These are phyloP conservation scores for Fusarium nurragi DNA, from an alignment of 2,329 filamentous ascomycete genomes.

Conservation along the genomic window DNA sequence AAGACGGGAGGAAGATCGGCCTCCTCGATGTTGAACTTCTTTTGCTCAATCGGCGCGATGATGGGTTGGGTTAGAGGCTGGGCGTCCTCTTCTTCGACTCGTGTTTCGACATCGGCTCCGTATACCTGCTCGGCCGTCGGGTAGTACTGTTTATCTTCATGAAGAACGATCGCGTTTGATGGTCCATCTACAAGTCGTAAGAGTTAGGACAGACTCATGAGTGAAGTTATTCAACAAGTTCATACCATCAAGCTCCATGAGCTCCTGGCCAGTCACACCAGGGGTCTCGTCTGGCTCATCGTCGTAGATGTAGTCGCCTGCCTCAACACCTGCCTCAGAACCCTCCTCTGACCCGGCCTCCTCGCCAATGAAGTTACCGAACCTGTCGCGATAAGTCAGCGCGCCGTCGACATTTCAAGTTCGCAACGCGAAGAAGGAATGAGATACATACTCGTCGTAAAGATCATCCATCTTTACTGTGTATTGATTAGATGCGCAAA, in stretches of 20 bases:
- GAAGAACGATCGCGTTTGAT: constrained; percentile 95
- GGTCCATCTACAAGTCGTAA: constrained; percentile 69
- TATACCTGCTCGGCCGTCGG: constrained; percentile 97
- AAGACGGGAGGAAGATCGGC: constrained; percentile 87
- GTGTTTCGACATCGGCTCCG: constrained; percentile 90
- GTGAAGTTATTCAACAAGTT: background rate
- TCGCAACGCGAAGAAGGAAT: constrained; percentile 1
- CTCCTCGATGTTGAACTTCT: constrained; percentile 96
- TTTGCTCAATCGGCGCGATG: constrained; percentile 89
- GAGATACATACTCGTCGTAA: constrained; percentile 80
- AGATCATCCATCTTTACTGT: constrained; percentile 82
- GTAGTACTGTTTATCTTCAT: constrained; percentile 99
- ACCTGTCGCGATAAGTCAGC: constrained; percentile 63
- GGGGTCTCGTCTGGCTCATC: constrained; percentile 74
- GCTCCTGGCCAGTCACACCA: constrained; percentile 75
- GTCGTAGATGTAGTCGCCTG: constrained; percentile 82
- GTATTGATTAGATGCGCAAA: constrained; percentile 20
- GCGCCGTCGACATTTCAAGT: constrained; percentile 22
- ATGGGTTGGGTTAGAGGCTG: constrained; percentile 93
- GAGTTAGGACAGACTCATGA: constrained; percentile 14
- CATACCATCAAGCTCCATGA: constrained; percentile 92
- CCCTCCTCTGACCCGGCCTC: constrained; percentile 86
- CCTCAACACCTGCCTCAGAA: constrained; percentile 78
- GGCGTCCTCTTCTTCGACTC: constrained; percentile 97
- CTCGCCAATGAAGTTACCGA: constrained; percentile 98